These are phyloP conservation scores for Aspergillus conjunctus DNA, from an alignment of 495 filamentous ascomycete species.

Conservation along the genomic window DNA sequence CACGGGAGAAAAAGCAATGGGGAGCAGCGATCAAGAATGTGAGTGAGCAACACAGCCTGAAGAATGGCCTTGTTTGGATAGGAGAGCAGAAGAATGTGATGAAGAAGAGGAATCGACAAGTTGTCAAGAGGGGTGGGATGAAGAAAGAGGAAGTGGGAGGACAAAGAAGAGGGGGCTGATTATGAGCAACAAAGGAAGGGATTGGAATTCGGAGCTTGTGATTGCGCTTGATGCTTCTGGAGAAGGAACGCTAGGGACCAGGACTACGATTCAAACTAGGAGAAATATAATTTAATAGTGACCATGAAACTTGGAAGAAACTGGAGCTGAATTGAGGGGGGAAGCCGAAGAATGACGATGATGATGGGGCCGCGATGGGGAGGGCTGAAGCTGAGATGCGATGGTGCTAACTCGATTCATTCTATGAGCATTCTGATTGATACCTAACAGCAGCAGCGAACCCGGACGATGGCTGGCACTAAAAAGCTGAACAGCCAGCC, in stretches of 20 bases:
- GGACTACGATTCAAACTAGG: background rate
- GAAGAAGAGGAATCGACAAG: conserved; percentile 7
- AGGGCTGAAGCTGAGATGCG: conserved; percentile 5
- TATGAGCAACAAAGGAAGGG: background rate
- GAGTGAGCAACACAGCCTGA: conserved; percentile 2
- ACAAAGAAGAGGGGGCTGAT: conserved; percentile 6
- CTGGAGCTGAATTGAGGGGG: background rate
- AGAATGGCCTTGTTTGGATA: conserved; percentile 17
- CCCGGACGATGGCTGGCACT: background rate
- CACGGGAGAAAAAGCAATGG: conserved; percentile 9
- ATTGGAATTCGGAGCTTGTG: background rate
- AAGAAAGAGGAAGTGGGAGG: conserved; percentile 1
- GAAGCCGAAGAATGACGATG: conserved; percentile 5
- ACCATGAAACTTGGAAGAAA: background rate
- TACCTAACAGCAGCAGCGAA: background rate
- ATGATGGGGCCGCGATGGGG: background rate
- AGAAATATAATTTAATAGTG: background rate
- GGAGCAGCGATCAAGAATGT: background rate
- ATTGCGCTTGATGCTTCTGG: background rate
- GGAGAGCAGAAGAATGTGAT: background rate
- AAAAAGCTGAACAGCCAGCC: no score
- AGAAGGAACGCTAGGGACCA: background rate
- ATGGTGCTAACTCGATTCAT: background rate
- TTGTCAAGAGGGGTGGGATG: background rate
- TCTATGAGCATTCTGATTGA: no score